Percentiles rank a stretch among this genome's conserved stretches.
Conservation (phyloP, 257 asterid genomes). For the Cordia subcordata region DNA sequence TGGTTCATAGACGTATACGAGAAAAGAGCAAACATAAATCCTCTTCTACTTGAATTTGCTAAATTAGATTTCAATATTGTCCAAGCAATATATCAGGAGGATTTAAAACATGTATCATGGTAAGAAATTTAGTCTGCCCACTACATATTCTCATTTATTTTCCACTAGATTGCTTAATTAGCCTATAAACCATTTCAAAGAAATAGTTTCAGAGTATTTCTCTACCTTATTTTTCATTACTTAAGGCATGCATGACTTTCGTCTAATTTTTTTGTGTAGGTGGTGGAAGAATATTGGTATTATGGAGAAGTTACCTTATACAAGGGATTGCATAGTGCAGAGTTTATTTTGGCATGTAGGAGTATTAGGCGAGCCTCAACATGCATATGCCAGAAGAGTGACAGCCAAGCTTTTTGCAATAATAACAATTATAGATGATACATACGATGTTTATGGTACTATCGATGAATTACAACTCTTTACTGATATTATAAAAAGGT, state of each 20-base stretch:
- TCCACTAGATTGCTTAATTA: too few relatives aligned
- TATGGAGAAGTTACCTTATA: conserved; percentile 6
- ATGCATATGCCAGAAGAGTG: neutral
- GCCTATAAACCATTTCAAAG: too few relatives aligned
- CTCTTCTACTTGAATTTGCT: conserved; percentile 7
- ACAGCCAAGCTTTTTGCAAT: neutral
- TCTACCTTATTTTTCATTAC: too few relatives aligned
- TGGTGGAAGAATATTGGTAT: conserved; percentile 10
- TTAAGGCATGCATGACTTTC: neutral
- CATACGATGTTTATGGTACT: conserved; percentile 4
- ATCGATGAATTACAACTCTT: conserved; percentile 5
- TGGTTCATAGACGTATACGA: conserved; percentile 8
- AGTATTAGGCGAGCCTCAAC: conserved; percentile 8
- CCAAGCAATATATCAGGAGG: conserved; percentile 13
- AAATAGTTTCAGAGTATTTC: too few relatives aligned
- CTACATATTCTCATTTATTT: too few relatives aligned
- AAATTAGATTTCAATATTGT: conserved; percentile 15
- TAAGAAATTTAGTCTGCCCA: neutral
- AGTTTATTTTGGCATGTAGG: conserved; percentile 14
- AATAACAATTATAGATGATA: conserved; percentile 1
- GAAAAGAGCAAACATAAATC: neutral
- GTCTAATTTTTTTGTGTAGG: neutral
- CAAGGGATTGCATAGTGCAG: conserved; percentile 12
- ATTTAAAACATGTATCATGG: conserved; percentile 12
- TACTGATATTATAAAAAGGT: conserved; percentile 1